Evolutionary conservation across 371 early-diverging fungal species (phyloP), one percentile per base, ranked within the genome.

Genomic region (Rhizopus sp.): DNA sequence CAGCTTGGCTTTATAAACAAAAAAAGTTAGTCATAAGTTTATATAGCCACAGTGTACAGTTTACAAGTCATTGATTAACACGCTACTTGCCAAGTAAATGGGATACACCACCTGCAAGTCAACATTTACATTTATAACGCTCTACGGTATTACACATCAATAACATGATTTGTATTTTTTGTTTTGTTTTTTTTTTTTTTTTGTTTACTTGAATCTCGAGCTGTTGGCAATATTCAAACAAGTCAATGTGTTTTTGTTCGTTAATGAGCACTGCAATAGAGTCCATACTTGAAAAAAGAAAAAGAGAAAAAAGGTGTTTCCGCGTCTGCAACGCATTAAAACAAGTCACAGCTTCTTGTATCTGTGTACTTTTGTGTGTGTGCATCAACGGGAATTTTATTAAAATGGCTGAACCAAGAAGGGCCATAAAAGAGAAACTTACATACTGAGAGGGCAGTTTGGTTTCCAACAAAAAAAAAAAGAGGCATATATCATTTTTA

Each of bases 11-110:
- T 45, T 4, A 1, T 23, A 23, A 23, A 23, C 23, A 23, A 37
- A 56, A 23, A 37, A 56, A 1, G 7, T 23, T 23, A 23, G 23
- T 13, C 13, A 7, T 17, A 44, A 15, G 10, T 38, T 37, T 7
- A 42, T n/a, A 39, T 29, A 12, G 0, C 23, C 23, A 23, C 23
- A 45, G 15, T 29, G 3, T 7, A 15, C 29, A 32, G 33, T 56
- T 55, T 72, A 72, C 72, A 72, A 61, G 39, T 72, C 66, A 44
- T 65, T 42, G 15, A 44, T 46, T 2, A 72, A 45, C 35, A 63
- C 49, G 23, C 60, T 65, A 17, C 60, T 59, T 17, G 65, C 55
- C 37, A 72, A 47, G 44, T 62, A 65, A 33, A 62, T 33, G 9
- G 72, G 59, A 52, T 68, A 68, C n/a, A 72, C 39, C 6, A 60